Evolutionary conservation across 2,329 filamentous ascomycete species (phyloP).

Genomic region (Diaporthe nobilis): DNA sequence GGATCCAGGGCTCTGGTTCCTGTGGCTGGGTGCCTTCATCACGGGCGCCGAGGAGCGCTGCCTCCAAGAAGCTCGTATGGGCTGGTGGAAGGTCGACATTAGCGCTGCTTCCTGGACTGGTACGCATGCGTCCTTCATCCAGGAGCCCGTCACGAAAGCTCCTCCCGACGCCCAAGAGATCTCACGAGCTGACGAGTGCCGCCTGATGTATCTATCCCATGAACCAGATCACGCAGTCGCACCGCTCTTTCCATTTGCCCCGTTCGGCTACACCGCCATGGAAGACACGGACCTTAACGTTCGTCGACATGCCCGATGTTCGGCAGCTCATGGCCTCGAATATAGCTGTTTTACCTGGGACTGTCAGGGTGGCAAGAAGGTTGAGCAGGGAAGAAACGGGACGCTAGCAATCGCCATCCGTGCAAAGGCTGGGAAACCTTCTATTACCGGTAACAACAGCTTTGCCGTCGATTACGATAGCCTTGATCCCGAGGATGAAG

Average conservation of each 20-base stretch:
- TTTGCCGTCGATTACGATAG: slow-evolving; percentile 10
- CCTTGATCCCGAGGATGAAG: slow-evolving; percentile 21
- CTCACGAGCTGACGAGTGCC: slow-evolving; percentile 26
- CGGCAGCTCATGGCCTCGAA: slow-evolving; percentile 10
- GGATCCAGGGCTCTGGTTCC: slow-evolving; percentile 8
- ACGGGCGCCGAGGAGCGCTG: not conserved
- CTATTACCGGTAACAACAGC: not conserved
- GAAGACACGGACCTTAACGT: slow-evolving; percentile 25
- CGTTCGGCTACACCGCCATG: slow-evolving; percentile 12
- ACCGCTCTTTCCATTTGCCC: slow-evolving; percentile 1
- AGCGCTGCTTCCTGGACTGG: slow-evolving; percentile 5
- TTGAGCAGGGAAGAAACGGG: not conserved
- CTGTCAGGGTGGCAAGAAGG: slow-evolving; percentile 12
- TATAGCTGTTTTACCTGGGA: slow-evolving; percentile 2
- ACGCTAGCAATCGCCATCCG: not conserved
- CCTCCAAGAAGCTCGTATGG: slow-evolving; percentile 10
- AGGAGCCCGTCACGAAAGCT: not conserved
- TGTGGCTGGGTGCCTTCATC: not conserved
- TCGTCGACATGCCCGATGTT: slow-evolving; percentile 27
- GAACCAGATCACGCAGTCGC: slow-evolving; percentile 11
- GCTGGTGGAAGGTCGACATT: slow-evolving; percentile 21
- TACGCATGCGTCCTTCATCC: slow-evolving; percentile 15
- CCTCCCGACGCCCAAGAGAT: slow-evolving; percentile 5
- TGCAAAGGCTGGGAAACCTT: not conserved
- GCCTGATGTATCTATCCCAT: slow-evolving; percentile 10